Evolutionary conservation across 2,329 filamentous ascomycete species (phyloP).

Genomic region (Parastagonospora avenae): DNA sequence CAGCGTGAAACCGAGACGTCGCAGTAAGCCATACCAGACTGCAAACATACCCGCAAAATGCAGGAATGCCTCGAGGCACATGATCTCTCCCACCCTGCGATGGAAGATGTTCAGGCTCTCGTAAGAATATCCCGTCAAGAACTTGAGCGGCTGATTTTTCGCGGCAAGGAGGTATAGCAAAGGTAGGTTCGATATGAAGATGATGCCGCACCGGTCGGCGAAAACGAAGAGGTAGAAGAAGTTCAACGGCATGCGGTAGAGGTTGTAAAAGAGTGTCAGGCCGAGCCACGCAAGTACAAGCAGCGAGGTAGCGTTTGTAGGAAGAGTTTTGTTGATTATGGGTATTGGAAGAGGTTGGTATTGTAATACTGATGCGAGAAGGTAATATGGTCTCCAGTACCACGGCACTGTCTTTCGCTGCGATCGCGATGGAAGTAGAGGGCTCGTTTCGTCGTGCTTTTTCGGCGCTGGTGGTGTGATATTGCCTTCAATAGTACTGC

Average conservation of each 20-base stretch:
- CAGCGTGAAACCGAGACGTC: constrained; percentile 57
- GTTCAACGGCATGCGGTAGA: constrained; percentile 58
- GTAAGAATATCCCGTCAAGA: constrained; percentile 68
- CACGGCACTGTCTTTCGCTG: constrained; percentile 3
- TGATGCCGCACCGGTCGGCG: constrained; percentile 61
- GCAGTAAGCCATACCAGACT: constrained; percentile 60
- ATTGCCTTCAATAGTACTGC: constrained; percentile 45
- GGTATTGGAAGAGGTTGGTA: constrained; percentile 65
- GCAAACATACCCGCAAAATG: constrained; percentile 62
- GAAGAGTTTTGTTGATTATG: constrained; percentile 61
- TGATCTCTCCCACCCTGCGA: constrained; percentile 65
- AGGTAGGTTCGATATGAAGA: constrained; percentile 59
- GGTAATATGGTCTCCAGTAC: constrained; percentile 26
- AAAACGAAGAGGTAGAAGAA: constrained; percentile 61
- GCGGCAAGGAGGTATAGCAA: constrained; percentile 67
- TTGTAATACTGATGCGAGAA: constrained; percentile 48
- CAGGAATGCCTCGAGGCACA: constrained; percentile 64
- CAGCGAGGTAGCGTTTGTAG: constrained; percentile 62
- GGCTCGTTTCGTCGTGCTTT: constrained; percentile 34
- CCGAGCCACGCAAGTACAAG: constrained; percentile 58
- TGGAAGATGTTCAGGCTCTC: constrained; percentile 70
- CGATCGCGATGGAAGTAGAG: constrained; percentile 33
- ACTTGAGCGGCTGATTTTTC: constrained; percentile 68
- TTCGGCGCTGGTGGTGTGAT: constrained; percentile 39
- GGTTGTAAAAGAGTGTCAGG: constrained; percentile 63